A percentile compares a stretch with the other conserved stretches of the same genome.
Conservation (phyloP, 768 basidiomycete species). For the Agaricus subrufescens region DNA sequence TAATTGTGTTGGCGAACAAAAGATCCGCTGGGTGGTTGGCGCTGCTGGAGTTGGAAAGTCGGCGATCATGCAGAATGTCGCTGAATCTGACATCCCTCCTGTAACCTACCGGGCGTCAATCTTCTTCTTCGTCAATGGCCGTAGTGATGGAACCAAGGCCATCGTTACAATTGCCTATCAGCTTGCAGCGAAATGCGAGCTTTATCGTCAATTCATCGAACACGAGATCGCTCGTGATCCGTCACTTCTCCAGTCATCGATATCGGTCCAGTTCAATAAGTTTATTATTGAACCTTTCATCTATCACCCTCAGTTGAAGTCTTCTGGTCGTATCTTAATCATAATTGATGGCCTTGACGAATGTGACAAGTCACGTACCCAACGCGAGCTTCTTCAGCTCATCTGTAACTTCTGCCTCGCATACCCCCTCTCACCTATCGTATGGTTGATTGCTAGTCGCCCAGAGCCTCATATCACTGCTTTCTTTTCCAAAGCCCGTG, state of each 20-base stretch:
- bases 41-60: background rate
- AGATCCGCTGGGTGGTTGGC: too few species aligned
- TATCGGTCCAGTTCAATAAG: constrained; percentile 9
- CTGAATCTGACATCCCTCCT: background rate
- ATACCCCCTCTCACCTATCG: background rate
- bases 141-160: background rate
- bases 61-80: background rate
- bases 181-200: too few species aligned
- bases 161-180: too few species aligned
- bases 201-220: background rate
- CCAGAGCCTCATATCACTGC: background rate
- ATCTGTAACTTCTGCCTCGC: background rate
- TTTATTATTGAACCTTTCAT: too few species aligned
- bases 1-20: too few species aligned
- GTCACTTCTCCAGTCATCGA: constrained; percentile 5
- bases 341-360: background rate
- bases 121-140: background rate
- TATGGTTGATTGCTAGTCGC: background rate
- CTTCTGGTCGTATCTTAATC: too few species aligned
- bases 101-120: background rate
- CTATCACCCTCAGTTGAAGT: too few species aligned
- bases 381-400: background rate
- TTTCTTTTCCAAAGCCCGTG: background rate
- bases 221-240: constrained; percentile 6
- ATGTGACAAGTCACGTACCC: background rate